Evolutionary conservation across 352 stramenopile species (phyloP).

Genomic region (Globisporangium viniferum): DNA sequence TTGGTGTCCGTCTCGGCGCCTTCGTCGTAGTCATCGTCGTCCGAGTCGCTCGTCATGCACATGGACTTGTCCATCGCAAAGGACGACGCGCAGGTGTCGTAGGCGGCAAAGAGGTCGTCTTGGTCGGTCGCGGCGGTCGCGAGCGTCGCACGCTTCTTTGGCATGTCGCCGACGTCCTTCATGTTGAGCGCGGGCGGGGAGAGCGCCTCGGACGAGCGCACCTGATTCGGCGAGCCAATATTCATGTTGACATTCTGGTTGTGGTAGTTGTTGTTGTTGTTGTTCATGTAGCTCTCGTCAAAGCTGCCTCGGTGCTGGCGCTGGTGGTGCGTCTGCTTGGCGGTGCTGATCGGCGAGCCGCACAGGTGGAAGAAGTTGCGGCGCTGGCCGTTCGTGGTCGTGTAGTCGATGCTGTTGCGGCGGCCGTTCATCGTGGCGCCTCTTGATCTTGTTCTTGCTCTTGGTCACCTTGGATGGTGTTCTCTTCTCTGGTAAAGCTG

Average conservation of each 20-base stretch:
- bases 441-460: not conserved
- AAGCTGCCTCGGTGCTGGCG: slow-evolving; percentile 20
- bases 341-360: slow-evolving; percentile 74
- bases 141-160: slow-evolving; percentile 15
- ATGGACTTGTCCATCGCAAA: slow-evolving; percentile 12
- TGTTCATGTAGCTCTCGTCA: slow-evolving; percentile 16
- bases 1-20: slow-evolving; percentile 34
- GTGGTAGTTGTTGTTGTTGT: not conserved
- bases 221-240: slow-evolving; percentile 26
- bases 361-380: slow-evolving; percentile 68
- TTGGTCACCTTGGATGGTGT: not conserved
- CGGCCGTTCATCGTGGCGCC: not conserved
- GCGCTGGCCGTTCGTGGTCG: slow-evolving; percentile 8
- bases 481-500: not conserved
- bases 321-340: slow-evolving; percentile 35
- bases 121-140: slow-evolving; percentile 18
- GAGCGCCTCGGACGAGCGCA: slow-evolving; percentile 30
- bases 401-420: slow-evolving; percentile 1
- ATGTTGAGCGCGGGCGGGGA: slow-evolving; percentile 28
- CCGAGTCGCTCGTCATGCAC: slow-evolving; percentile 14
- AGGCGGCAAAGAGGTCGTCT: slow-evolving; percentile 25
- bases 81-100: slow-evolving; percentile 25
- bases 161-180: slow-evolving; percentile 24
- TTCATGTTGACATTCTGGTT: slow-evolving; percentile 1
- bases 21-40: slow-evolving; percentile 29